Evolutionary conservation across 2,329 filamentous ascomycete species (phyloP).

Genomic region (Fusarium sp.): DNA sequence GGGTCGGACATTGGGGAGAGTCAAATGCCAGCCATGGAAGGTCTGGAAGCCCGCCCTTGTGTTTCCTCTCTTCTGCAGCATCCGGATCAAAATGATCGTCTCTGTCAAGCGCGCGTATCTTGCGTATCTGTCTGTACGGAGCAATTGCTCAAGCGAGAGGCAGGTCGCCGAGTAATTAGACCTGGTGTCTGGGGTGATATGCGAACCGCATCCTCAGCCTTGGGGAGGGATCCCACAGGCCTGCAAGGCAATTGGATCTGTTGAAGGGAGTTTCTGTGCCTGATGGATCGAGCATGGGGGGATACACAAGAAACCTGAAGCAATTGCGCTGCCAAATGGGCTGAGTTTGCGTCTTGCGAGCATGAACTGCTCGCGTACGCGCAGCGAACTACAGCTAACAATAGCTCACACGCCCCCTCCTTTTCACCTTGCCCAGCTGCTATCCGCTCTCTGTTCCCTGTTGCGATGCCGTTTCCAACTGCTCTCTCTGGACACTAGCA

Average conservation of each 20-base stretch:
- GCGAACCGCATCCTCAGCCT: conserved; percentile 26
- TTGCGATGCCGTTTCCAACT: conserved; percentile 27
- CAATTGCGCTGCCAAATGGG: not conserved
- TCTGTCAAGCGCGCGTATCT: not conserved
- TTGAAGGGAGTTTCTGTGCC: not conserved
- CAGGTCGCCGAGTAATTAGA: not conserved
- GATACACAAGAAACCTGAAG: conserved; percentile 3
- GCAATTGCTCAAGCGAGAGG: not conserved
- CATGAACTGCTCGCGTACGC: conserved; percentile 33
- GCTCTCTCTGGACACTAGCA: conserved; percentile 39
- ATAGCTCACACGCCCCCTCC: conserved; percentile 32
- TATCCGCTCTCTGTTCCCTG: conserved; percentile 13
- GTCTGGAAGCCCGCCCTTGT: conserved; percentile 24
- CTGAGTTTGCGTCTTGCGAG: conserved; percentile 4
- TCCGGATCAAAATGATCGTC: not conserved
- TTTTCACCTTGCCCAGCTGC: conserved; percentile 16
- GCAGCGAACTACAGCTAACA: conserved; percentile 5
- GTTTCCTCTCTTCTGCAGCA: conserved; percentile 7
- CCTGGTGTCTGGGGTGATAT: conserved; percentile 19
- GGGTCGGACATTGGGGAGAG: conserved; percentile 24
- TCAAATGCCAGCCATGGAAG: conserved; percentile 36
- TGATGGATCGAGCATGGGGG: conserved; percentile 4
- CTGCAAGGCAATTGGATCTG: conserved; percentile 25
- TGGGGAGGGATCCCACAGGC: conserved; percentile 20
- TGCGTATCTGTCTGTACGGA: not conserved